Evolutionary conservation across 2,329 filamentous ascomycete genomes (phyloP).

Genomic region (Elsinoe necatrix): DNA sequence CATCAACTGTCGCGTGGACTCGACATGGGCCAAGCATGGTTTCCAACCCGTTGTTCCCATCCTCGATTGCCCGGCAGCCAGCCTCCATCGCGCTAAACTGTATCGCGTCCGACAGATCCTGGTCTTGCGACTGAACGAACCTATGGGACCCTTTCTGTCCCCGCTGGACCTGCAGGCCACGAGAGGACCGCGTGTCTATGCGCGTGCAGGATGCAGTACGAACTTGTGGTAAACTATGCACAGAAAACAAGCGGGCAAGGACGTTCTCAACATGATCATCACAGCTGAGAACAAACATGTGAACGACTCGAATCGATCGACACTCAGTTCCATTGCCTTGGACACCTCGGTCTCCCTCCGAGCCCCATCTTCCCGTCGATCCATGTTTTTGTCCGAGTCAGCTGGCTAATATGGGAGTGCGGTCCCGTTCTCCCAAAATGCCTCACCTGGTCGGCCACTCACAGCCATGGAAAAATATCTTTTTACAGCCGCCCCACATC

Average conservation of each 20-base stretch:
- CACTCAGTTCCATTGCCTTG: conserved; percentile 1
- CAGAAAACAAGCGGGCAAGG: not conserved
- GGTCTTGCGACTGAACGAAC: not conserved
- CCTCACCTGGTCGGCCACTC: conserved; percentile 5
- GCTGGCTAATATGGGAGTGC: not conserved
- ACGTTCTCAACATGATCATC: not conserved
- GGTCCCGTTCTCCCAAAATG: conserved; percentile 6
- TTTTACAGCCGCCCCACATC: not conserved
- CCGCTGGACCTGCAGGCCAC: not conserved
- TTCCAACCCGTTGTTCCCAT: not conserved
- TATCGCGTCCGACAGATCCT: not conserved
- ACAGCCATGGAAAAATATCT: conserved; percentile 3
- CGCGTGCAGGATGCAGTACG: not conserved
- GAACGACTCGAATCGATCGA: conserved; percentile 1
- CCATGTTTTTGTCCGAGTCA: conserved; percentile 9
- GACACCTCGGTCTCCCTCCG: not conserved
- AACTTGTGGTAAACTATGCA: not conserved
- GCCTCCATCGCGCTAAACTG: conserved; percentile 6
- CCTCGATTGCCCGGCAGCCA: not conserved
- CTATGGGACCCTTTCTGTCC: not conserved
- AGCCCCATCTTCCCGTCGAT: not conserved
- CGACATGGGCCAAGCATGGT: not conserved
- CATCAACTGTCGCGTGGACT: conserved; percentile 10
- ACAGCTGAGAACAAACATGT: not conserved
- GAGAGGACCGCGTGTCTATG: not conserved